phyloP scores from a whole-genome alignment of 1,139 yeast genomes.

The Kurtzmaniella quercitrusa region DNA sequence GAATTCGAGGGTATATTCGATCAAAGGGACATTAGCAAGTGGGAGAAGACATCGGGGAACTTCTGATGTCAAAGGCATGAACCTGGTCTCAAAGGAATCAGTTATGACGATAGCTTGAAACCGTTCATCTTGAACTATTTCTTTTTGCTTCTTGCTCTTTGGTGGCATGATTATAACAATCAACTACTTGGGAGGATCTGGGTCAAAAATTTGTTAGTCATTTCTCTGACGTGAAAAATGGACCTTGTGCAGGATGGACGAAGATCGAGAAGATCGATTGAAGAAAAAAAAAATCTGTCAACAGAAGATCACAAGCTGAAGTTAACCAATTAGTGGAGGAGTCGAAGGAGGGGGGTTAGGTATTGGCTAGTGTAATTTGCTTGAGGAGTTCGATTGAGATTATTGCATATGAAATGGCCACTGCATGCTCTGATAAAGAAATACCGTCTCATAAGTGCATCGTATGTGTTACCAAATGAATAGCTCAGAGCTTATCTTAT shows the following conservation, averaged over 20 bases:
- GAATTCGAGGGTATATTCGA: constrained; percentile 92
- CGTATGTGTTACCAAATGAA: too few species aligned
- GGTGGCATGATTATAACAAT: constrained; percentile 30
- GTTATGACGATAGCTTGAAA: constrained; percentile 92
- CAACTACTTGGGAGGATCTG: neutral
- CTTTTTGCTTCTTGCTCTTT: constrained; percentile 50
- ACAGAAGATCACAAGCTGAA: too few species aligned
- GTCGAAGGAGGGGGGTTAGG: too few species aligned
- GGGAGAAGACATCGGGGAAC: constrained; percentile 89
- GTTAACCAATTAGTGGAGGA: too few species aligned
- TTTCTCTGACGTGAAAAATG: neutral
- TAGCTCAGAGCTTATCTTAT: too few species aligned
- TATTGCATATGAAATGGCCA: too few species aligned
- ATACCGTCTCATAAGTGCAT: too few species aligned
- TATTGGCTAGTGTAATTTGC: too few species aligned
- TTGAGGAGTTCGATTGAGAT: too few species aligned
- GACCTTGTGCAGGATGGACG: neutral
- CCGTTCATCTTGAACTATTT: constrained; percentile 62
- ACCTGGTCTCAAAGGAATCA: constrained; percentile 87
- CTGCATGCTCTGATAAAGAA: too few species aligned
- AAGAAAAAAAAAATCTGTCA: too few species aligned
- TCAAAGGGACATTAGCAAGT: constrained; percentile 85
- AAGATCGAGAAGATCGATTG: neutral
- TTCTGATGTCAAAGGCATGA: constrained; percentile 84
- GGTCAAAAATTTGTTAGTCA: neutral